A percentile compares a stretch with the other conserved stretches of the same genome.
phyloP scores from a whole-genome alignment of 2,329 filamentous ascomycete species.

The Colletotrichum musicola region DNA sequence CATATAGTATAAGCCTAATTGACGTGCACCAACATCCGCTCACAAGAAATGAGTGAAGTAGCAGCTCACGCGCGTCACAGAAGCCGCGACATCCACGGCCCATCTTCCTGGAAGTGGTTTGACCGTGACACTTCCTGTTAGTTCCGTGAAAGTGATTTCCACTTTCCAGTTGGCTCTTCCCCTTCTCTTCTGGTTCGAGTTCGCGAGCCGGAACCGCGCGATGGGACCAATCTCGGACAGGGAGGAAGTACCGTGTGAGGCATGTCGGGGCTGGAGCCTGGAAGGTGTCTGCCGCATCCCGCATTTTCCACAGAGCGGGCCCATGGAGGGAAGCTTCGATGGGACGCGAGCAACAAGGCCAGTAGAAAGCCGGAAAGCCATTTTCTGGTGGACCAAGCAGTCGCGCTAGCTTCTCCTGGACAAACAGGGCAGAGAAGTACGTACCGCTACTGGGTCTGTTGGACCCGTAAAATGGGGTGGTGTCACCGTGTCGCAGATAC shows the following conservation, averaged over 20 bases:
- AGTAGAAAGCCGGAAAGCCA: not conserved
- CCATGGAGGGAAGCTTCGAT: constrained; percentile 16
- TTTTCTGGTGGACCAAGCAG: not conserved
- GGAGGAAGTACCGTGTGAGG: not conserved
- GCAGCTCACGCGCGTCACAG: too few relatives aligned
- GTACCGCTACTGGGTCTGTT: constrained; percentile 16
- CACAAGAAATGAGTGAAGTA: too few relatives aligned
- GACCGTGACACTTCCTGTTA: too few relatives aligned
- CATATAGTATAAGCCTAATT: too few relatives aligned
- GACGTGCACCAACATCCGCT: too few relatives aligned
- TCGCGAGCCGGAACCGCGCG: too few relatives aligned
- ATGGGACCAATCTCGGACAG: too few relatives aligned
- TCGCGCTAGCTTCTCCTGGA: not conserved
- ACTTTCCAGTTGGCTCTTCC: too few relatives aligned
- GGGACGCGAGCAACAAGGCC: constrained; percentile 1
- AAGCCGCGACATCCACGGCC: too few relatives aligned
- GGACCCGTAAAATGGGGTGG: constrained; percentile 34
- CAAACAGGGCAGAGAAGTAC: not conserved
- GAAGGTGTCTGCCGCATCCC: constrained; percentile 7
- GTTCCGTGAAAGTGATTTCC: too few relatives aligned
- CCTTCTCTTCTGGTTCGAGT: too few relatives aligned
- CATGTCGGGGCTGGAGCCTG: not conserved
- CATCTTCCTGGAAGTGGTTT: too few relatives aligned
- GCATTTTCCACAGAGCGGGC: constrained; percentile 15
- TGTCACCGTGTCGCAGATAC: constrained; percentile 30